These are phyloP conservation scores for Beauveria asiatica DNA, from an alignment of 2,329 filamentous ascomycete genomes.

Conservation along the genomic window DNA sequence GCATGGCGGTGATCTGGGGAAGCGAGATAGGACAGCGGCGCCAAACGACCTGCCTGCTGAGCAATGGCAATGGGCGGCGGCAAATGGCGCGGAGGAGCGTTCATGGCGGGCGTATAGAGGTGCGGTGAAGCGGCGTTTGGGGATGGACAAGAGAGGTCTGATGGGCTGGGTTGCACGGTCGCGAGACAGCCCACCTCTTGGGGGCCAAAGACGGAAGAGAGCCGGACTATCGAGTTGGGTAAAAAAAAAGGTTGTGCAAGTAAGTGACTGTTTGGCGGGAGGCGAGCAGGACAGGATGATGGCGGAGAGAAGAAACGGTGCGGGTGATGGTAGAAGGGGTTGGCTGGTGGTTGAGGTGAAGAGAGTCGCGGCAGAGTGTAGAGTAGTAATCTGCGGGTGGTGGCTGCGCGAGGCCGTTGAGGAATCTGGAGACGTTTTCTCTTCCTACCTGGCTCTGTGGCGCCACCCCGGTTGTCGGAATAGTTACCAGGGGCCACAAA, in stretches of 20 bases:
- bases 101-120: not conserved
- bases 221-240: not conserved
- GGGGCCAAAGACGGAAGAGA: not conserved
- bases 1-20: conserved; percentile 4
- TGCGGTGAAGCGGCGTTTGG: not conserved
- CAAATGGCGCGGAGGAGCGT: conserved; percentile 9
- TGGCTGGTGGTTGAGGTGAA: not conserved
- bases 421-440: not conserved
- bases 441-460: not conserved
- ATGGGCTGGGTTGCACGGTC: not conserved
- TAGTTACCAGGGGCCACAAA: not conserved
- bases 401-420: conserved; percentile 3
- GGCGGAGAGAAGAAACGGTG: not conserved
- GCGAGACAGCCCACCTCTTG: conserved; percentile 6
- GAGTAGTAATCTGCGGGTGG: not conserved
- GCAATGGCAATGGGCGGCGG: conserved; percentile 10
- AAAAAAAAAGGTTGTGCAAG: not conserved
- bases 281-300: not conserved
- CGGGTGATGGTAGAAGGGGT: not conserved
- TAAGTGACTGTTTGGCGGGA: not conserved
- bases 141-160: not conserved
- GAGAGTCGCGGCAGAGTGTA: not conserved
- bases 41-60: conserved; percentile 9
- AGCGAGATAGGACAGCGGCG: conserved; percentile 7
- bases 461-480: not conserved